Evolutionary conservation across 2,329 filamentous ascomycete species (phyloP), one percentile per base, ranked within the genome.

Genomic region (Pestalotiopsis sp.): DNA sequence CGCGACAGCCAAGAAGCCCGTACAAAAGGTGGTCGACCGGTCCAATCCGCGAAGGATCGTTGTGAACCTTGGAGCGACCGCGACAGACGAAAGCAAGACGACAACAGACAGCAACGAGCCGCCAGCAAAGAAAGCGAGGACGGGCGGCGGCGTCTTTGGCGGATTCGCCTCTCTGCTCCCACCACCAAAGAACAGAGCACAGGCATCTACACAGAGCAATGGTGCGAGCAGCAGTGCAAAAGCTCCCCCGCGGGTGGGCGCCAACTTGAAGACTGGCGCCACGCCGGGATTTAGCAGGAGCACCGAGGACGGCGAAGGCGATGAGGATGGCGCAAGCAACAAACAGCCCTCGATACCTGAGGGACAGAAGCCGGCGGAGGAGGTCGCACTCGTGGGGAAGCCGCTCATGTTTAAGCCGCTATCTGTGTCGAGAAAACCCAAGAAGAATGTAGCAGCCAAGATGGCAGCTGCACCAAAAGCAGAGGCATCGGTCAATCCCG

Each of bases 151-250:
- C 35, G 85, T 87, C 4, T 94, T 97, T 74, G 87, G 92, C 64
- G 92, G 91, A 2, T 96, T 98, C 82, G 96, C 95, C 77, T 90
- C 94, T 1, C 89, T 97, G 72, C 85, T 98, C 22, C 95, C 95
- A 2, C 85, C 94, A 30, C 94, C 95, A 3, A 98, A 97, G 77
- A 85, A 86, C 69, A 75, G 81, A 17, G 81, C 78, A 64, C 77
- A 81, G 71, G 68, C 76, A 64, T 74, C 79, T 13, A 72, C 77
- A 1, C 75, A 77, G 72, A 63, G 73, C 75, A 71, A 77, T 74
- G 70, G 67, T 64, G 35, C 20, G 6, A 35, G 48, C 68, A 70
- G 79, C 73, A 55, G 73, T 73, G 70, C 78, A 75, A 69, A 78
- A 70, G 67, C 76, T 71, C 69, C 83, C 75, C 76, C 86, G 73